These are phyloP conservation scores for Pittosporum tobira DNA, from an alignment of 129 eudicot species.

Conservation along the genomic window DNA sequence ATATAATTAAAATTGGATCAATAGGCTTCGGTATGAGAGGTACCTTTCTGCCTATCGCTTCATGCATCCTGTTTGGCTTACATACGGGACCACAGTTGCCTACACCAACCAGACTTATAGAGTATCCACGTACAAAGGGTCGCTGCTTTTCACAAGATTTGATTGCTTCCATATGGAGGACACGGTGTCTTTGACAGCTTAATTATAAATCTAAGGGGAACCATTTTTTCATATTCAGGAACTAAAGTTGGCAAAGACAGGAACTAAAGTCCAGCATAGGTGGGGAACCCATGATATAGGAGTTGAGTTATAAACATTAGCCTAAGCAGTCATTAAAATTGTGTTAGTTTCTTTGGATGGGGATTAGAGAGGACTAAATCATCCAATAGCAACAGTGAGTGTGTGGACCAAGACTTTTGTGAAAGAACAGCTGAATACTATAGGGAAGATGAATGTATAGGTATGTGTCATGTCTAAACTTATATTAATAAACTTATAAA, in stretches of 20 bases:
- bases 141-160: conserved; percentile 5
- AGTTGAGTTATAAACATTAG: background rate
- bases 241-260: background rate
- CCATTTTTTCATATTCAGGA: background rate
- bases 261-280: background rate
- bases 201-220: conserved; percentile 5
- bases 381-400: background rate
- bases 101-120: conserved; percentile 2
- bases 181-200: background rate
- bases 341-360: background rate
- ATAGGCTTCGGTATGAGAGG: conserved; percentile 7
- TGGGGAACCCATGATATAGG: background rate
- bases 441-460: background rate
- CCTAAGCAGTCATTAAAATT: background rate
- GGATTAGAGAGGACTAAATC: background rate
- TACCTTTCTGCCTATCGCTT: conserved; percentile 16
- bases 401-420: conserved; percentile 3
- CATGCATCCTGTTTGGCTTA: conserved; percentile 2
- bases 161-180: conserved; percentile 1
- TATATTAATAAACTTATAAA: too few species aligned
- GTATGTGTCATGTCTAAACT: background rate
- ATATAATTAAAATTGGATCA: too few species aligned
- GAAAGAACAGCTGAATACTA: conserved; percentile 1
- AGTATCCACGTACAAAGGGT: conserved; percentile 4
- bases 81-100: conserved; percentile 10